A percentile compares a stretch with the other conserved stretches of the same genome.
Evolutionary conservation across 495 filamentous ascomycete species (phyloP).

Genomic region (Aspergillus hancockii): DNA sequence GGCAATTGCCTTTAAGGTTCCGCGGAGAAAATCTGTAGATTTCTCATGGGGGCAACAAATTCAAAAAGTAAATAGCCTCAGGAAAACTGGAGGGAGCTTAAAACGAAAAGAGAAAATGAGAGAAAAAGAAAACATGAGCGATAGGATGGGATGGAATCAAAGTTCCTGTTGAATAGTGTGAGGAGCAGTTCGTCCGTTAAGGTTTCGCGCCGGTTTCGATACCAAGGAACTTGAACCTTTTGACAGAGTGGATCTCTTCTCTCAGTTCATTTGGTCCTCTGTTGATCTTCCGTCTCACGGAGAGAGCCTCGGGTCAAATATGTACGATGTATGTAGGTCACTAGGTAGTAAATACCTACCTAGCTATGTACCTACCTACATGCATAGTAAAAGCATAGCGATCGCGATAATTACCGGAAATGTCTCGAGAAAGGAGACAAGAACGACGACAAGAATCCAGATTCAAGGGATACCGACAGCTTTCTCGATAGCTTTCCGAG

Average conservation of each 20-base stretch:
- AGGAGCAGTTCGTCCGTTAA: neutral
- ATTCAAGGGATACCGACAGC: neutral
- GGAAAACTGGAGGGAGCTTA: no score
- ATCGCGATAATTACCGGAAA: no score
- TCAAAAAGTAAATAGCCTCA: no score
- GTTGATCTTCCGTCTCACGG: no score
- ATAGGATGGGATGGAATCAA: neutral
- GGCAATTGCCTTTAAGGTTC: neutral
- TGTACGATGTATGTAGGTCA: no score
- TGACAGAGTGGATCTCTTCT: neutral
- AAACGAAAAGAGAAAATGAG: neutral
- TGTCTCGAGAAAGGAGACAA: no score
- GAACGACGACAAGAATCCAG: no score
- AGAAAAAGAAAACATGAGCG: neutral
- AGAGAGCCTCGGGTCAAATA: no score
- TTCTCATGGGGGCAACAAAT: no score
- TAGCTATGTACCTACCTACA: no score
- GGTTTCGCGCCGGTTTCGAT: neutral
- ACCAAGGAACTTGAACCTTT: neutral
- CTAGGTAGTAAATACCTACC: no score
- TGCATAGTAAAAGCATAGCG: no score
- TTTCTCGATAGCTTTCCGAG: neutral
- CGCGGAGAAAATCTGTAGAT: neutral
- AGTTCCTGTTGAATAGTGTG: neutral
- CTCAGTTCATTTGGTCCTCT: neutral